These are phyloP conservation scores for Verbena officinalis DNA, from an alignment of 257 asterid genomes.

Conservation along the genomic window DNA sequence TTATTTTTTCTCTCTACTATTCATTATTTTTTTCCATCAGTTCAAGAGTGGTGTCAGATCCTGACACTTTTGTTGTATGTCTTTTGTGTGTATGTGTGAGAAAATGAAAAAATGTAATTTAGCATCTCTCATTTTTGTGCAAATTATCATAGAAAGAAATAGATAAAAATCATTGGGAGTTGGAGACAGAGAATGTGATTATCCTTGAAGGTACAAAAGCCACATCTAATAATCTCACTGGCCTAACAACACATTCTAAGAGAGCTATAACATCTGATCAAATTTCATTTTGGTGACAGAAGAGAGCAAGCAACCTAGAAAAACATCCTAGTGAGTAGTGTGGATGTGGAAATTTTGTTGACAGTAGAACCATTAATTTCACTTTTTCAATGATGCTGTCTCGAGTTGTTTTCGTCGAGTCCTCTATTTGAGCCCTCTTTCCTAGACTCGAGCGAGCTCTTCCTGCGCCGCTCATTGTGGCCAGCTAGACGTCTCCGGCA, in stretches of 20 bases:
- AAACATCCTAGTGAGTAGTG: slow-evolving; percentile 14
- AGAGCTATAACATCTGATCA: not conserved
- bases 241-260: no score
- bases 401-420: slow-evolving; percentile 23
- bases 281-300: slow-evolving; percentile 47
- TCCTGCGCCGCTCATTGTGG: slow-evolving; percentile 59
- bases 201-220: not conserved
- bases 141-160: not conserved
- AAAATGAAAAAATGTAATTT: no score
- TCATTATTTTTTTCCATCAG: no score
- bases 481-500: slow-evolving; percentile 61
- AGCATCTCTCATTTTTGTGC: no score
- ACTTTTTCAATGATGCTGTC: slow-evolving; percentile 19
- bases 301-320: slow-evolving; percentile 57
- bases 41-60: no score
- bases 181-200: not conserved
- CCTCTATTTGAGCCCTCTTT: slow-evolving; percentile 22
- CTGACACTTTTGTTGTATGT: no score
- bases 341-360: slow-evolving; percentile 30
- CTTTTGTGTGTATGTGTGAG: not conserved
- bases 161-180: not conserved
- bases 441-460: slow-evolving; percentile 38
- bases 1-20: no score
- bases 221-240: no score
- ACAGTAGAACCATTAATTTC: not conserved